Conservation (phyloP, 805 yeast species). For the Ogataea ganodermae region DNA sequence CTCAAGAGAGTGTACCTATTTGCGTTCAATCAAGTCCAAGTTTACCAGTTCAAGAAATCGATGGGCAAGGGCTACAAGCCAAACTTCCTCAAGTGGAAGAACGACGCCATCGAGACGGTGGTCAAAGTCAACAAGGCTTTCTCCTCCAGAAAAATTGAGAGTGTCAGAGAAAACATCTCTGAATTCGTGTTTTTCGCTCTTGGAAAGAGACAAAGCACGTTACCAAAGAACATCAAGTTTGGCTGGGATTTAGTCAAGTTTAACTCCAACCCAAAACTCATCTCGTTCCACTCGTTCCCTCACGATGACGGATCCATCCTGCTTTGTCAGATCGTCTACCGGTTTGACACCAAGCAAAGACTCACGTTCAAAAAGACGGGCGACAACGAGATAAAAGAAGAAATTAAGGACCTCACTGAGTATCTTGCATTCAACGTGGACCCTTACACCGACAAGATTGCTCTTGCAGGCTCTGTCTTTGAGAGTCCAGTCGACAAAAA, state of each 20-base stretch:
- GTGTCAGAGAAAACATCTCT: conserved; percentile 48
- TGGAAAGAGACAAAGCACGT: conserved; percentile 47
- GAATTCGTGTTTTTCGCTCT: conserved; percentile 67
- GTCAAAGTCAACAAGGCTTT: conserved; percentile 81
- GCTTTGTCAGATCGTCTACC: conserved; percentile 55
- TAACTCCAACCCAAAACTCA: conserved; percentile 68
- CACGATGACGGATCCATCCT: conserved; percentile 41
- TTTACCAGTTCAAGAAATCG: conserved; percentile 42
- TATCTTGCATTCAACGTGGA: conserved; percentile 63
- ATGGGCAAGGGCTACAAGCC: conserved; percentile 53
- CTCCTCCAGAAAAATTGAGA: conserved; percentile 56
- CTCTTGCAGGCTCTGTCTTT: conserved; percentile 67
- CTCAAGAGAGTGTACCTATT: conserved; percentile 65
- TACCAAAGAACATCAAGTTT: conserved; percentile 61
- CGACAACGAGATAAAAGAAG: conserved; percentile 44
- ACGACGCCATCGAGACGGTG: conserved; percentile 75
- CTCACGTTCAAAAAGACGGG: conserved; percentile 48
- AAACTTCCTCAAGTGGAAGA: conserved; percentile 76
- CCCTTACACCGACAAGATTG: conserved; percentile 56
- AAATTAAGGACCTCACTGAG: conserved; percentile 58
- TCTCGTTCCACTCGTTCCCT: conserved; percentile 61
- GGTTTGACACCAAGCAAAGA: conserved; percentile 62
- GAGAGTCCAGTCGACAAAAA: conserved; percentile 51
- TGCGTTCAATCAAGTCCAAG: conserved; percentile 63
- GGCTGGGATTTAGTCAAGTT: conserved; percentile 80